phyloP scores from a whole-genome alignment of 148 eudicot species.

The Talinum fruticosum region DNA sequence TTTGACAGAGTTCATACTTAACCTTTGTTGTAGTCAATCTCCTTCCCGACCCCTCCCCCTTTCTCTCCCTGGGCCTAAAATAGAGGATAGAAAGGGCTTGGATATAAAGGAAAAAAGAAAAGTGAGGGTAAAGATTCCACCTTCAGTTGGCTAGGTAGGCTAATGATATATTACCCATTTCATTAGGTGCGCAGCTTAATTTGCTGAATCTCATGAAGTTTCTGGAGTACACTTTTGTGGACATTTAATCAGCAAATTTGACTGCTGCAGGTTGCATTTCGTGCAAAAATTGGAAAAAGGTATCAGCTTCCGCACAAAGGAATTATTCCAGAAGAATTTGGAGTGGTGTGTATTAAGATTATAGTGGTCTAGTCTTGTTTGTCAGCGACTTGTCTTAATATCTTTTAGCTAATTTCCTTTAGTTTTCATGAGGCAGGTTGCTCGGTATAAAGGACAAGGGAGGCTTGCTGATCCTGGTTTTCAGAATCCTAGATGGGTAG shows the following conservation, averaged over 20 bases:
- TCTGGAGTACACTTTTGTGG: neutral
- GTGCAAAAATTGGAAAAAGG: constrained; percentile 88
- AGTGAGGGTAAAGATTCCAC: no score
- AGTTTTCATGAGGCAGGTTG: constrained; percentile 50
- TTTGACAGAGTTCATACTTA: no score
- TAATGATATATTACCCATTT: no score
- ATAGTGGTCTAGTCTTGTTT: neutral
- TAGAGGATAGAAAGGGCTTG: no score
- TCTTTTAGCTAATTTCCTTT: constrained; percentile 1
- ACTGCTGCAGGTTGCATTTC: constrained; percentile 74
- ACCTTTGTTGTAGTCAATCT: no score
- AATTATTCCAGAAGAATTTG: constrained; percentile 95
- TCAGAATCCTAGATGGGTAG: constrained; percentile 89
- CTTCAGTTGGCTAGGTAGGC: no score
- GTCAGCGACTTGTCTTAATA: neutral
- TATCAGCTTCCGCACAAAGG: constrained; percentile 98
- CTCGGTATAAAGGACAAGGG: constrained; percentile 95
- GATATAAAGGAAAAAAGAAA: no score
- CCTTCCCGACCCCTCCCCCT: no score
- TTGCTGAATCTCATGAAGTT: neutral
- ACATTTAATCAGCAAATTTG: neutral
- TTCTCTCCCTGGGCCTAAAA: no score
- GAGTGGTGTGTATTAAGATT: constrained; percentile 63
- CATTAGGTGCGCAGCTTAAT: no score
- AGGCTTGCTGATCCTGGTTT: constrained; percentile 90